Base-by-base conservation (phyloP, 805 yeast species). In the Sugiyamaella lignohabitans region DNA sequence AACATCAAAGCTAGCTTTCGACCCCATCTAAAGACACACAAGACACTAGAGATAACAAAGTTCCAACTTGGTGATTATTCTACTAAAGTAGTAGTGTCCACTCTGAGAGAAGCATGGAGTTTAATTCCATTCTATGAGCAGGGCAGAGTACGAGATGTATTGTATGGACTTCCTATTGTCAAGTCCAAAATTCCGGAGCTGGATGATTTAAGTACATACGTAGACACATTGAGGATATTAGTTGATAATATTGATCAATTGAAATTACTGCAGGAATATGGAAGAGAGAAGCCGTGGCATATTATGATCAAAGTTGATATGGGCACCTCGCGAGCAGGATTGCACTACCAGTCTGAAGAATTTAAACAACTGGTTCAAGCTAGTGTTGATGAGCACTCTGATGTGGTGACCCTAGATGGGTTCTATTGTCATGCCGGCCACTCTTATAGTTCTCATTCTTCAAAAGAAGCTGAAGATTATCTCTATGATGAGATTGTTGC, bases 401-500 rank as follows among this genome's bases (percentile, higher is more conserved):
- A 27, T 27, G 8, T 27, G 8, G 68, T 80, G 8, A 66, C 72
- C 6, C 49, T 83, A 14, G 77, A 68, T 56, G 94, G 94, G 0
- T 76, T 84, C 55, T 85, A 85, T 61, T 80, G 84, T 35, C 93
- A 85, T 64, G 85, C 87, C 1, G 94, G 94, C 2, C 85, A 81
- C 58, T 80, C 89, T 0, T 85, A 85, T 57, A 65, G 66, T 1
- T 68, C 82, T 0, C 62, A 64, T 5, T 62, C 71, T 16, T 59
- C 65, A 23, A 67, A 67, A 1, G 71, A 71, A 24, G 84, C 86
- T 0, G 70, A 70, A 43, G 59, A 57, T 2, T 69, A 63, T 35
- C 62, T 85, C 29, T 41, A 74, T n/a, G 74, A 73, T 21, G 94
- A 84, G 56, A 69, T 84, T 30, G 59, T 57, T 3, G 74, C 76